Base-by-base conservation (phyloP, 805 yeast genomes). In the Monosporozyma siamensis region DNA sequence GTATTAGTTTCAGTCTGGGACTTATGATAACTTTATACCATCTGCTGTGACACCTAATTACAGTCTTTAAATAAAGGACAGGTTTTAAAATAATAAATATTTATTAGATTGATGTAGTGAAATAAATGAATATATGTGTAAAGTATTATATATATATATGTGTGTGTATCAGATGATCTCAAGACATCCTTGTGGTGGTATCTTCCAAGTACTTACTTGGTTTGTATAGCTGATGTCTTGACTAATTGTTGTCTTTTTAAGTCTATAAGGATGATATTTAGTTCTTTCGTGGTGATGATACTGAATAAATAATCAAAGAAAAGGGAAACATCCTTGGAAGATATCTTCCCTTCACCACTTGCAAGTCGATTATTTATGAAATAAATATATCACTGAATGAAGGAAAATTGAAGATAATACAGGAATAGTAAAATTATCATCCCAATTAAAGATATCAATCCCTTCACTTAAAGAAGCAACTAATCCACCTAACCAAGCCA, bases 381-480 rank as follows among this genome's bases (percentile, higher is more conserved):
- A 34, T 22, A 34, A 22, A 22, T 34, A 22, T 30, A 80, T 70
- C 17, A 75, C 69, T 21, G 62, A 63, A 54, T 71, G 70, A 48
- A 88, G 67, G 51, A 82, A 77, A 4, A 72, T 56, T 6, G 95
- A 81, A 17, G 95, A 81, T 34, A 90, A 63, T 1, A 86, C 86
- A 6, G 98, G 98, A 46, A 92, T 90, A 38, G 97, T 89, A 54
- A 92, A 76, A 62, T 92, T 92, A 59, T 92, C 98, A 63, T 92
- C 98, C 64, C 89, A 66, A 34, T 76, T 78, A 44, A 72, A 78
- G 12, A 89, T 44, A 51, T 83, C 87, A 39, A 89, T 74, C 24
- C 88, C 86, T 68, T 92, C 98, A 37, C 95, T 79, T 12, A 83
- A 64, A 6, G 97, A 80, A 8, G 95, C 96, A 34, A 87, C 76